Base-by-base conservation (phyloP, 495 filamentous ascomycete genomes). In the Aspergillus haitiensis region DNA sequence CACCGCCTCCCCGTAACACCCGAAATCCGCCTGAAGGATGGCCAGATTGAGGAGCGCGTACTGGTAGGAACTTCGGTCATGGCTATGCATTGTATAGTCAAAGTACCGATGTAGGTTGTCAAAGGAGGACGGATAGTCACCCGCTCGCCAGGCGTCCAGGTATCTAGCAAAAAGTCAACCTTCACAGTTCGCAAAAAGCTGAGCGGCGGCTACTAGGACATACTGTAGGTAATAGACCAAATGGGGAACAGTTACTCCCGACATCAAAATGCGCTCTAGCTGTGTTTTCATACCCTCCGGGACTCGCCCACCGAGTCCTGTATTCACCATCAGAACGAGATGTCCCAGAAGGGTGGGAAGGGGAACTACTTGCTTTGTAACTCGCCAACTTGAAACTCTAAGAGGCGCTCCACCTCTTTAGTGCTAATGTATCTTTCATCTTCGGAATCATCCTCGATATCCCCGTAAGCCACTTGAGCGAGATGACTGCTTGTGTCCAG, bases 11-110 rank as follows among this genome's bases (percentile, higher is more conserved):
- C 82, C 81, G 70, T 91, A 88, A 60, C 91, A 96, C 37, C 92
- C 93, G 74, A 97, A 98, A 72, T 98, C 95, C 3, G 93, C 91
- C 65, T 98, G 93, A 11, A 98, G 82, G 48, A 97, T 90, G 11
- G 91, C 93, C 27, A 96, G 80, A 67, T 96, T 97, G 62, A 98
- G 83, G n/a, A 97, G 78, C 11, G 95, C 95, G 69, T 97, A 98
- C 65, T 97, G 94, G 69, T 98, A 98, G 62, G 92, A 92, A n/a
- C 83, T 83, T 18, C 89, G 85, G 68, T 95, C 89, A 31, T 86
- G 76, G 63, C 85, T 90, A 61, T 95, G 90, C 90, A 97, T 92
- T 6, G 91, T 94, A 73, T 96, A 97, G 71, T 98, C 94, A 68
- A 97, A 98, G 72, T 96, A 98, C 40, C 92, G 87, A 70, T 98